phyloP scores from a whole-genome alignment of 2,329 filamentous ascomycete species.

The Colletotrichum gigasporum region DNA sequence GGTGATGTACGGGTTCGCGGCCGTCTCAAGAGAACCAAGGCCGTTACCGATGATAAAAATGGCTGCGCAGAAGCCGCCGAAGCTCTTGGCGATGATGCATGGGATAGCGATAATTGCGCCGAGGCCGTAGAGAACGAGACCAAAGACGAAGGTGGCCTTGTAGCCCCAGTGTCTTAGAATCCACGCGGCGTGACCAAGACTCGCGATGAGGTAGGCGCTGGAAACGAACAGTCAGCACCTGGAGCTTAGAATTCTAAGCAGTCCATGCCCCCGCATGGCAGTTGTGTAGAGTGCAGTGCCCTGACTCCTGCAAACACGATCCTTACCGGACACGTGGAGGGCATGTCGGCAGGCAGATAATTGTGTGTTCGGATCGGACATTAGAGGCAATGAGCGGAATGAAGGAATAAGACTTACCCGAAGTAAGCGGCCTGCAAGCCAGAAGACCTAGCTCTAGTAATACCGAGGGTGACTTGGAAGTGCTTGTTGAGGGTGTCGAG shows the following conservation, averaged over 20 bases:
- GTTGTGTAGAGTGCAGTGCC: neutral
- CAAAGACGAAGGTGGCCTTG: slow-evolving; percentile 55
- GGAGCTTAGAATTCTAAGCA: no score
- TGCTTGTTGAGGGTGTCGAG: slow-evolving; percentile 53
- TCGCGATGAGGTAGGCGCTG: slow-evolving; percentile 49
- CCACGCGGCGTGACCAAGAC: slow-evolving; percentile 50
- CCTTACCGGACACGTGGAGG: no score
- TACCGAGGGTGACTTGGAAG: slow-evolving; percentile 56
- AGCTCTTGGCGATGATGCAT: slow-evolving; percentile 53
- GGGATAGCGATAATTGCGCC: slow-evolving; percentile 67
- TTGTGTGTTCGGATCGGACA: no score
- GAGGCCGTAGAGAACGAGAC: slow-evolving; percentile 72
- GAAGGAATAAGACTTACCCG: slow-evolving; percentile 31
- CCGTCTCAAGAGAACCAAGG: slow-evolving; percentile 78
- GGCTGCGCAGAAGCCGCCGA: slow-evolving; percentile 77
- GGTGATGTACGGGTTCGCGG: slow-evolving; percentile 73
- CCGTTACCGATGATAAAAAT: slow-evolving; percentile 81
- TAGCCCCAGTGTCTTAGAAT: slow-evolving; percentile 53
- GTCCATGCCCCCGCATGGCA: no score
- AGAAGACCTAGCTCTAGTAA: slow-evolving; percentile 50
- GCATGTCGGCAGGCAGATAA: no score
- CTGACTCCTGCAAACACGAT: no score
- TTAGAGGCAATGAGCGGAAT: neutral
- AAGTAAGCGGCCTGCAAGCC: slow-evolving; percentile 54
- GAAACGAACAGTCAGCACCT: neutral